Evolutionary conservation across 1,284 basidiomycete genomes (phyloP).

Genomic region (Leccinum griseonigrum): DNA sequence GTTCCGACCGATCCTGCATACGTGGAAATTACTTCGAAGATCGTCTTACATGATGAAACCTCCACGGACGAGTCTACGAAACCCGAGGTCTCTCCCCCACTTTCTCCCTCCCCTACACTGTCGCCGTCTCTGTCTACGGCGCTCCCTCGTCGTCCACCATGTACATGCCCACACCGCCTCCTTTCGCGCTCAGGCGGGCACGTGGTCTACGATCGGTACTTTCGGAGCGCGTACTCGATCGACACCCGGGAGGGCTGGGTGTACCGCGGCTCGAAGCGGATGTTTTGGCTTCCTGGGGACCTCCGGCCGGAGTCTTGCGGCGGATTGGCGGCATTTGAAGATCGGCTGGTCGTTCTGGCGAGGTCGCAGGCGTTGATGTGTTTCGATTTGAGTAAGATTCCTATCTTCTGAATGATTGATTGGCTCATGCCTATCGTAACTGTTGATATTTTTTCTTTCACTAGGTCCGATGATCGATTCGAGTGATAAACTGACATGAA

Average conservation of each 20-base stretch:
- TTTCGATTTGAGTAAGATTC: conserved; percentile 19
- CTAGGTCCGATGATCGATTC: conserved; percentile 12
- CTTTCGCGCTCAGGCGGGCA: conserved; percentile 16
- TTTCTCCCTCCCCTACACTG: not conserved
- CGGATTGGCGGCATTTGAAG: conserved; percentile 10
- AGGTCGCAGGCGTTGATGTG: conserved; percentile 5
- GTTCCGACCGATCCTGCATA: not conserved
- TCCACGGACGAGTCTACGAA: not conserved
- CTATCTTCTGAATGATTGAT: not conserved
- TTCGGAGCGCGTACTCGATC: conserved; percentile 17
- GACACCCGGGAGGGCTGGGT: conserved; percentile 18
- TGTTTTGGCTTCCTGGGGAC: conserved; percentile 21
- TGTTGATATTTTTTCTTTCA: not conserved
- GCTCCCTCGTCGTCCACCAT: not conserved
- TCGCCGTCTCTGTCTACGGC: not conserved
- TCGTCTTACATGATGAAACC: not conserved
- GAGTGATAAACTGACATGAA: not conserved
- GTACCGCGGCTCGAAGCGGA: conserved; percentile 11
- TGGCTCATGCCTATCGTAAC: not conserved
- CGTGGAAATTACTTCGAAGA: not conserved
- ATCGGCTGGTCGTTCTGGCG: conserved; percentile 12
- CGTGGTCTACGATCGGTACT: conserved; percentile 19
- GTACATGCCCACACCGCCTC: conserved; percentile 11
- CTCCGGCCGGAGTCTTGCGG: conserved; percentile 14
- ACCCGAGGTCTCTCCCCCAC: not conserved